Base-by-base conservation (phyloP, 352 stramenopile genomes). In the Hyaloperonospora arabidopsidis region DNA sequence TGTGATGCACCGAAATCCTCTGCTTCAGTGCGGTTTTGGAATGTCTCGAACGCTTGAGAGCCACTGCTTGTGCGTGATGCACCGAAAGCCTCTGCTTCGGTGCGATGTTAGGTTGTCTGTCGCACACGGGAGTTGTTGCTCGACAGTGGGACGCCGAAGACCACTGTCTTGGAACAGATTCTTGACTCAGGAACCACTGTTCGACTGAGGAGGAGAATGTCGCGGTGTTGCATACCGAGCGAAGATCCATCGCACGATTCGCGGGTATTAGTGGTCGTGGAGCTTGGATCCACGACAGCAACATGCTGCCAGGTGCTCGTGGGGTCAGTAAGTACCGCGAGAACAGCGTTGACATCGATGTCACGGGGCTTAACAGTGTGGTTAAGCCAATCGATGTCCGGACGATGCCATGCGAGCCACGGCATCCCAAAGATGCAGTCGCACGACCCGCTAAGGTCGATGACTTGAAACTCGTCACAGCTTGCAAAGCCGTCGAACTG, bases 371-470 rank as follows among this genome's bases (percentile, higher is more conserved):
- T 45, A 22, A 63, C 54, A 0, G 58, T 70, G 0, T 50, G 4
- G 34, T 49, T 46, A 8, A 67, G n/a, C 63, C 50, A 67, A 34
- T 59, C 41, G 15, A 76, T 60, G 5, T 58, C 1, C 6, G 48
- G 63, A n/a, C 53, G 59, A 22, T 72, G 67, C 7, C 47, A 45
- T n/a, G 48, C 46, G 1, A 70, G 43, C 56, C 63, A 72, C 23
- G 15, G 25, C 25, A 29, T 29, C 7, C 25, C 7, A 29, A 72
- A 60, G 38, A 77, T 59, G 35, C 53, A 68, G 28, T 72, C 50
- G 17, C 63, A 72, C 2, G 49, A 52, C 1, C 49, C 52, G n/a
- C 40, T 48, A 23, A 70, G 22, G 2, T 78, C 54, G n/a, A 74
- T 63, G 5, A 78, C 54, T 12, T 63, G 29, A 34, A 78, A 73